Evolutionary conservation across 2,329 filamentous ascomycete genomes (phyloP), one percentile per base, ranked within the genome.

Genomic region (Hypoxylon sp.): DNA sequence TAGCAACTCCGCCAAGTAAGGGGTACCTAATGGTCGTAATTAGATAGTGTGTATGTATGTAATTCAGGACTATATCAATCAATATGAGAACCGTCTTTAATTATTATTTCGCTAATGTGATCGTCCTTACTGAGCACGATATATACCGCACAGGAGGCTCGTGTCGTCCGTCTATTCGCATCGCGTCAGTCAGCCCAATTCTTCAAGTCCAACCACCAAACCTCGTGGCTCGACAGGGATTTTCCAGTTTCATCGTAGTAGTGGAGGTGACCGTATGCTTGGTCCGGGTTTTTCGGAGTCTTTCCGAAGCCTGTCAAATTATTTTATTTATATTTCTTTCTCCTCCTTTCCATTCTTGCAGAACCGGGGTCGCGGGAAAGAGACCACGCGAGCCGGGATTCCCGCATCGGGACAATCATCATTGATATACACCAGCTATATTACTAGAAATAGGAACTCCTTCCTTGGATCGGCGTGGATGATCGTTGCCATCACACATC

Each of bases 161-260:
- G 16, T 34, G 21, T 30, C 27, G 21, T 38, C 19, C 37, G 32
- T 40, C n/a, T n/a, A n/a, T n/a, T n/a, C n/a, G n/a, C n/a, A n/a
- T n/a, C n/a, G n/a, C n/a, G n/a, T n/a, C n/a, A n/a, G n/a, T n/a
- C n/a, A n/a, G n/a, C n/a, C n/a, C n/a, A n/a, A n/a, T n/a, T n/a
- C n/a, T n/a, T n/a, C n/a, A n/a, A n/a, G n/a, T n/a, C n/a, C n/a
- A n/a, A n/a, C n/a, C 8, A 9, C 31, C 32, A 31, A 37, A 46
- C 44, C 50, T 58, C 55, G 51, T 58, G 55, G 55, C 40, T 32
- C 11, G 12, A 49, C 55, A 58, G 35, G 55, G 51, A 49, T 58
- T 37, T n/a, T 7, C 23, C 4, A 19, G 46, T 58, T 58, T 55
- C 55, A 51, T 50, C 31, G 25, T 16, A 7, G 46, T 49, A 7